A percentile compares a stretch with the other conserved stretches of the same genome.
These are phyloP conservation scores for Leishmania gerbilli DNA, from an alignment of 208 protist species.

Conservation along the genomic window DNA sequence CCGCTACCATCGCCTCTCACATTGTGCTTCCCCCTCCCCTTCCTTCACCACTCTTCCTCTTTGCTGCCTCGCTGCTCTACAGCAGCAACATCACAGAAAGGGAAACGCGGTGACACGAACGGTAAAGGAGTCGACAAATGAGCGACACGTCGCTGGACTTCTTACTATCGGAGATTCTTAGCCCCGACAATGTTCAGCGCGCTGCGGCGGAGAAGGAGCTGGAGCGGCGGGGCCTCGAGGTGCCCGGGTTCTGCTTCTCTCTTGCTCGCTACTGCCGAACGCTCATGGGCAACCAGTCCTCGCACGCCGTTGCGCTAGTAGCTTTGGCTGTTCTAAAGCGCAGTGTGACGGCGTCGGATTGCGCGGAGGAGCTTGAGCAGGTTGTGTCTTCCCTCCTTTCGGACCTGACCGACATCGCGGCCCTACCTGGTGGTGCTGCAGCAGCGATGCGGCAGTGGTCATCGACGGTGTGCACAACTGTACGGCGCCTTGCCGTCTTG, in stretches of 20 bases:
- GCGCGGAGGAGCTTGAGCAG: conserved; percentile 19
- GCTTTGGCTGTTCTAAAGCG: conserved; percentile 56
- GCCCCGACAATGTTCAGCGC: conserved; percentile 48
- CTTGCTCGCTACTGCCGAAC: conserved; percentile 27
- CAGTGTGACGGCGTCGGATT: conserved; percentile 9
- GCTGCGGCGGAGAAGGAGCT: conserved; percentile 47
- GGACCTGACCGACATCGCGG: conserved; percentile 9
- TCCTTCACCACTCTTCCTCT: not conserved
- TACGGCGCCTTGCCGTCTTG: conserved; percentile 21
- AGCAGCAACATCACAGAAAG: not conserved
- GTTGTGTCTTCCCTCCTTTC: conserved; percentile 17
- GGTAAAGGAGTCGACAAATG: not conserved
- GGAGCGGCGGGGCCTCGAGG: conserved; percentile 24
- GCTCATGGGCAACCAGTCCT: conserved; percentile 6
- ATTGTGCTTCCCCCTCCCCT: not conserved
- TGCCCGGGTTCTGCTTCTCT: conserved; percentile 29
- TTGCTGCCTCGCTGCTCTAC: not conserved
- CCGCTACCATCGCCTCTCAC: not conserved
- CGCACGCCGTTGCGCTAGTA: conserved; percentile 27
- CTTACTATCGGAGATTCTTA: conserved; percentile 45
- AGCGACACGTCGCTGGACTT: conserved; percentile 13
- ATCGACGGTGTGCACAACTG: not conserved
- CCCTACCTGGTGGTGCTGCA: not conserved
- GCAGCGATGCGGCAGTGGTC: conserved; percentile 20
- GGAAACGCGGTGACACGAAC: not conserved